phyloP scores from a whole-genome alignment of 2,329 filamentous ascomycete genomes.

The Fusarium devonianum region DNA sequence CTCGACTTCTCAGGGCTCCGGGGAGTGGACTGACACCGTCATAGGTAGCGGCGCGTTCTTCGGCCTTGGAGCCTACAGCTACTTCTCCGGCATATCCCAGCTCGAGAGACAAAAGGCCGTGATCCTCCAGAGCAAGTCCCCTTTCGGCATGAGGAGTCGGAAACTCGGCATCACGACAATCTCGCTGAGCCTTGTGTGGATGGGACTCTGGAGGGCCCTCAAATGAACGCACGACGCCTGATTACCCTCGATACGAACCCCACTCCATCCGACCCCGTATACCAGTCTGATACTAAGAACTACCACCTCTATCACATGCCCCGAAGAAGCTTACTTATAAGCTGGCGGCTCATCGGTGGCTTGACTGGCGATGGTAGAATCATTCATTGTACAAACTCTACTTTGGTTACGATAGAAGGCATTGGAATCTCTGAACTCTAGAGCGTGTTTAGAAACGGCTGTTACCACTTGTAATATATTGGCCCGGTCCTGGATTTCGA shows the following conservation, averaged over 20 bases:
- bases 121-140: constrained; percentile 73
- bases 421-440: background rate
- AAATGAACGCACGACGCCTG: constrained; percentile 41
- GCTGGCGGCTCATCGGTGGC: background rate
- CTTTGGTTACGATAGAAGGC: constrained; percentile 1
- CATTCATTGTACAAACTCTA: background rate
- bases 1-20: constrained; percentile 6
- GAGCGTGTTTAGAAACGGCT: background rate
- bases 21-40: constrained; percentile 22
- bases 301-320: background rate
- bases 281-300: constrained; percentile 3
- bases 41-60: constrained; percentile 78
- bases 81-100: constrained; percentile 76
- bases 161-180: constrained; percentile 71
- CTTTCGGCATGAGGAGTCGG: constrained; percentile 76
- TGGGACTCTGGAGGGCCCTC: constrained; percentile 74
- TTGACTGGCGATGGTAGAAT: background rate
- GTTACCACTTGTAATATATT: background rate
- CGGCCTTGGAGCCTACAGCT: constrained; percentile 79
- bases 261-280: constrained; percentile 8
- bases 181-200: constrained; percentile 70
- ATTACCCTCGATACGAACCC: constrained; percentile 11
- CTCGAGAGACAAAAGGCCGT: constrained; percentile 69
- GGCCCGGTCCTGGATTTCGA: background rate
- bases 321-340: background rate